Percentiles rank a stretch among this genome's conserved stretches.
These are phyloP conservation scores for Lactarius hengduanensis DNA, from an alignment of 768 basidiomycete genomes.

Conservation along the genomic window DNA sequence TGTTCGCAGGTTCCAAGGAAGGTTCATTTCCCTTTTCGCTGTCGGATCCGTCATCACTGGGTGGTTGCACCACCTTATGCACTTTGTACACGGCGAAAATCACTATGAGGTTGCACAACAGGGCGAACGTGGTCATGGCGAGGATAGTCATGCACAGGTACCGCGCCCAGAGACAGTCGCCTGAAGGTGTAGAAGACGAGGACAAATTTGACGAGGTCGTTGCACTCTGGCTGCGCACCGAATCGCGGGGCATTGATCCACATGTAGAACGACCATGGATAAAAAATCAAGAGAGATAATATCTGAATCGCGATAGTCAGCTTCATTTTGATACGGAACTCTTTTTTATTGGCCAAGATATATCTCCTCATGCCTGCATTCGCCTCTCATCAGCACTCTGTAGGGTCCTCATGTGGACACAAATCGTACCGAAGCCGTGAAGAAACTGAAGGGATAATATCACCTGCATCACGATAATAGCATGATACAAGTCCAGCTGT, in stretches of 20 bases:
- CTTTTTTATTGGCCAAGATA: not conserved
- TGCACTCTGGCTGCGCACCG: conserved; percentile 3
- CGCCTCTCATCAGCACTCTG: not conserved
- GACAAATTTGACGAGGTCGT: not conserved
- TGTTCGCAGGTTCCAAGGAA: too few species aligned
- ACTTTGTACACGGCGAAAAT: not conserved
- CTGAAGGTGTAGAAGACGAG: not conserved
- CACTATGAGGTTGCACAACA: conserved; percentile 1
- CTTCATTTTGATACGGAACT: not conserved
- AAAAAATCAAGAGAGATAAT: not conserved
- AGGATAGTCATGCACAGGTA: not conserved
- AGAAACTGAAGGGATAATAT: not conserved
- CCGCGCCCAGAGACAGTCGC: not conserved
- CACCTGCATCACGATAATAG: not conserved
- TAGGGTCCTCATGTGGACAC: not conserved
- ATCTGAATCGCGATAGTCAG: not conserved
- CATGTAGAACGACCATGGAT: not conserved
- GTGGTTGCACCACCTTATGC: not conserved
- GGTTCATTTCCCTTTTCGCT: too few species aligned
- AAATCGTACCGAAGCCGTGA: not conserved
- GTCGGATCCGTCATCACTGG: not conserved
- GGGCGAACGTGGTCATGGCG: not conserved
- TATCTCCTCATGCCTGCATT: not conserved
- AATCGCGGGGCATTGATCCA: not conserved
- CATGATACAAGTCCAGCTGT: conserved; percentile 6